Base-by-base conservation (phyloP, 768 basidiomycete species). In the Russula vinacea region DNA sequence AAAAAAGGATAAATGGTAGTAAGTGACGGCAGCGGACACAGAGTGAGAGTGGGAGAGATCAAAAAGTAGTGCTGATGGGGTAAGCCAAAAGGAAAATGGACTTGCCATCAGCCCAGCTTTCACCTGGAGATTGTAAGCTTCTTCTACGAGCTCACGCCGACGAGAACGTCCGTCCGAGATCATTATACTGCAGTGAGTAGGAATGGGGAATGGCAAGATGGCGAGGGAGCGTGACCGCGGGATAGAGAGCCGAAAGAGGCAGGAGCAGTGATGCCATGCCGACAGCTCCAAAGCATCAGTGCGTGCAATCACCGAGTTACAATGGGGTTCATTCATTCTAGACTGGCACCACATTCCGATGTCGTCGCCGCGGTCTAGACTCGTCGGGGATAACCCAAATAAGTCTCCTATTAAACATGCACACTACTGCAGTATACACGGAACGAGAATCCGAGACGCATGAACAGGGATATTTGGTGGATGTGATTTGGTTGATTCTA, bases 91-190 rank as follows among this genome's bases (percentile, higher is more conserved):
- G 35, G 47, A 29, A 29, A 40, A 39, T 55, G 39, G n/a, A 65
- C 69, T 42, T 56, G 64, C 69, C 44, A 69, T 63, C 39, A 68
- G 75, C 9, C 80, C 87, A 57, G 85, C 85, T 64, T 73, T 78
- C n/a, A 80, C 77, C 70, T 88, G 87, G 22, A 89, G 68, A 50
- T 76, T 74, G 63, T 88, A 81, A 39, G 87, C 87, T 68, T 76
- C 76, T 24, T 88, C 80, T 55, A 82, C 79, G 63, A 85, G 83
- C 71, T 83, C 78, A 57, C 78, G 77, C 42, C 80, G 77, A 63
- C 78, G 80, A 58, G 76, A 74, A 67, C 77, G 59, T 3, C 64
- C 64, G 22, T 13, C 37, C 37, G 45, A 40, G 39, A n/a, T 50
- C 58, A 60, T 64, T 16, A 16, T 37, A 17, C 17, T 11, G 22